Base-by-base conservation (phyloP, 148 eudicot species). In the Chenopodium quinoa region DNA sequence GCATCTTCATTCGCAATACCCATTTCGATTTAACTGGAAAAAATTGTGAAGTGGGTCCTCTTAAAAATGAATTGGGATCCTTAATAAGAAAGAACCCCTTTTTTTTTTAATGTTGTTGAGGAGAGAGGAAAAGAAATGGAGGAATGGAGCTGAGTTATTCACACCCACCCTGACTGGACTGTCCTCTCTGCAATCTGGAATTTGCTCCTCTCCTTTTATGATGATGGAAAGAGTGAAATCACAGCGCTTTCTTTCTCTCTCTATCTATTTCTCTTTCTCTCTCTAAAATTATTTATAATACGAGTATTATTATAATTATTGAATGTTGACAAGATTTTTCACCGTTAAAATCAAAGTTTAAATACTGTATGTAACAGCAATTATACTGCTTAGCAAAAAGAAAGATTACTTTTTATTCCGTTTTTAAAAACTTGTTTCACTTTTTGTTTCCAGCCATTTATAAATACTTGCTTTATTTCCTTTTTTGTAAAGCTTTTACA, bases 1-100 rank as follows among this genome's bases (percentile, higher is more conserved):
- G 92, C 91, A 52, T 93, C 96, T 34, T 91, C 91, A 84, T 81
- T 82, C 9, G 88, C 74, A 77, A 81, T 66, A 79, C 88, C 90
- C 90, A 88, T 88, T 69, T 79, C 47, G 82, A 73, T 22, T 63
- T n/a, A 44, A 13, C 70, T 16, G 75, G 66, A 84, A 63, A 80
- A 6, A 40, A 40, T 40, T 75, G 9, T 3, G 13, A 78, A 46
- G 66, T 81, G 87, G 82, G 81, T 56, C 25, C 77, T 16, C 68
- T 72, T 52, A 37, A 65, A 84, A 9, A 48, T 11, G 13, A 9
- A 67, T 56, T 66, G 78, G 64, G 81, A 85, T 75, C 71, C 63
- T 78, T 19, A 44, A 62, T 47, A 81, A 82, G 44, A 52, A 52
- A 19, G 17, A 37, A 37, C 50, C 81, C 86, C 83, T 72, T 64